phyloP scores from a whole-genome alignment of 257 asterid genomes.

The Eucommia ulmoides region DNA sequence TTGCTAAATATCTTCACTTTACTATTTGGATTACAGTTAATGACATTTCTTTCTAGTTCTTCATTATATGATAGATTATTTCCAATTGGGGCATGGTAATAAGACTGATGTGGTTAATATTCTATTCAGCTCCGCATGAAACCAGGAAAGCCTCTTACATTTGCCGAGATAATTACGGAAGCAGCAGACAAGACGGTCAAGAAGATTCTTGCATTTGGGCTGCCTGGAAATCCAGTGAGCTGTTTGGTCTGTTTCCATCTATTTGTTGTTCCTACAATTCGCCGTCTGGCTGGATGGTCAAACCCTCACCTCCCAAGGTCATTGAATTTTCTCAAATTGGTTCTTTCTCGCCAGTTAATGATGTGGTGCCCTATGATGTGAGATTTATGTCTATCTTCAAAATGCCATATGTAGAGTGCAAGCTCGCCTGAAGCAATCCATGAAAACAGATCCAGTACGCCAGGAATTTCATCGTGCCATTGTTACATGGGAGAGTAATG shows the following conservation, averaged over 20 bases:
- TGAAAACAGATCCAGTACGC: conserved; percentile 68
- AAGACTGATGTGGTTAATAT: conserved; percentile 9
- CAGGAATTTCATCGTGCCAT: conserved; percentile 76
- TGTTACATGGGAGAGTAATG: conserved; percentile 51
- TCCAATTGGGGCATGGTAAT: no score
- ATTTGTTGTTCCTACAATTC: conserved; percentile 84
- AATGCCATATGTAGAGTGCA: conserved; percentile 42
- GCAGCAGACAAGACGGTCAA: conserved; percentile 24
- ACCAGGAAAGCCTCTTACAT: conserved; percentile 94
- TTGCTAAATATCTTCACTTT: background rate
- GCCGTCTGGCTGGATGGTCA: conserved; percentile 80
- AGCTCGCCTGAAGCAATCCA: conserved; percentile 70
- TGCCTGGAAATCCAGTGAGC: conserved; percentile 99
- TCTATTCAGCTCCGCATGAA: conserved; percentile 70
- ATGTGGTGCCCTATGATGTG: conserved; percentile 4
- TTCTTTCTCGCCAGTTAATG: conserved; percentile 4
- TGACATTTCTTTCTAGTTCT: background rate
- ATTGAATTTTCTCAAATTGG: conserved; percentile 11
- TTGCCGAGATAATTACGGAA: conserved; percentile 57
- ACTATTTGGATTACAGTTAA: background rate
- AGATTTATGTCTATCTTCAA: conserved; percentile 6
- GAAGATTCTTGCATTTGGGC: conserved; percentile 87
- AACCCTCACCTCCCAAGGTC: conserved; percentile 85
- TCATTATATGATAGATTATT: background rate
- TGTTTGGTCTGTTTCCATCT: conserved; percentile 88